A percentile compares a stretch with the other conserved stretches of the same genome.
Conservation (phyloP, 176 grass and related monocot genomes). For the Saccharum spontaneum region DNA sequence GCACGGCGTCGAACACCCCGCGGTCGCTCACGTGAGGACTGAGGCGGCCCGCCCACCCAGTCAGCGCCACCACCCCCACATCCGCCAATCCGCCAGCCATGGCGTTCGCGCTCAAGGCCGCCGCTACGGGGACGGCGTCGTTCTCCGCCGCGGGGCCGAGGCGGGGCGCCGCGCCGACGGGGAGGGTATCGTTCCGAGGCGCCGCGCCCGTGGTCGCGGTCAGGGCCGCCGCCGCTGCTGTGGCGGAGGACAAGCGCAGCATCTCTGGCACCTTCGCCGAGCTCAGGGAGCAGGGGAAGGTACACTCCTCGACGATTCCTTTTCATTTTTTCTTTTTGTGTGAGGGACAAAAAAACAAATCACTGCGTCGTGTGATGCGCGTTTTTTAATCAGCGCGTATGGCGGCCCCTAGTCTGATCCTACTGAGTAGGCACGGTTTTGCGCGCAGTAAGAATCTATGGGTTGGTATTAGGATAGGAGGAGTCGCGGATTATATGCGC, state of each 20-base stretch:
- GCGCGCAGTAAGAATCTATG: neutral
- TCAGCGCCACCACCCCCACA: neutral
- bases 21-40: neutral
- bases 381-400: neutral
- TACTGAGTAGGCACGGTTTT: neutral
- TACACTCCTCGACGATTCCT: neutral
- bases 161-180: neutral
- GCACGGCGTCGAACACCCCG: constrained; percentile 25
- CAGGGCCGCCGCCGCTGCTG: neutral
- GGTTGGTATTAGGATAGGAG: neutral
- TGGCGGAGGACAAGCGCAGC: constrained; percentile 34
- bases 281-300: constrained; percentile 74
- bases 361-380: neutral
- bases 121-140: constrained; percentile 18
- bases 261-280: constrained; percentile 82
- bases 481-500: neutral
- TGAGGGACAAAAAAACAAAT: neutral
- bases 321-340: neutral
- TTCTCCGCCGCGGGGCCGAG: constrained; percentile 14
- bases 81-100: neutral
- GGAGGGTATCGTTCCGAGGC: constrained; percentile 25
- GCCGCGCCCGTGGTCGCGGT: constrained; percentile 19
- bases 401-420: neutral
- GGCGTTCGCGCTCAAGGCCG: constrained; percentile 56
- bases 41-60: neutral